A percentile compares a stretch with the other conserved stretches of the same genome.
Conservation (phyloP, 202 grass and related monocot species). For the Schoenoplectus tabernaemontani region DNA sequence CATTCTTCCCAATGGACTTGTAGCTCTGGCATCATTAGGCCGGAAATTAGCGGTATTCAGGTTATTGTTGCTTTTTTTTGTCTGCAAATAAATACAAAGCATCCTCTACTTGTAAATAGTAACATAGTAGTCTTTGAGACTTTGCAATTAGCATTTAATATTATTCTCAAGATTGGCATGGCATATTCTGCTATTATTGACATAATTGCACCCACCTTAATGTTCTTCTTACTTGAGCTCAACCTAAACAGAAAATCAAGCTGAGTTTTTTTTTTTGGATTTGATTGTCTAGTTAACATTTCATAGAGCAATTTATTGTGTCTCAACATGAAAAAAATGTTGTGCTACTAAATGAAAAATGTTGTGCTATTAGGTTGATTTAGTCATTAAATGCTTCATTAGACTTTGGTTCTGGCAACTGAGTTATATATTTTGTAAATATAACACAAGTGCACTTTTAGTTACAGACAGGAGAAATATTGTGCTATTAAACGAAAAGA, state of each 20-base stretch:
- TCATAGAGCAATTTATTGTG: background rate
- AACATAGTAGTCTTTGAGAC: background rate
- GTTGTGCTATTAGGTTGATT: conserved; percentile 7
- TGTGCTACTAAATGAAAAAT: too few relatives aligned
- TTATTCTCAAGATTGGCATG: background rate
- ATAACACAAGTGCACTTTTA: background rate
- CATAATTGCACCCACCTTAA: background rate
- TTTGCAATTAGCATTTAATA: background rate
- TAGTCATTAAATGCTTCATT: too few relatives aligned
- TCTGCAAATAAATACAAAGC: background rate
- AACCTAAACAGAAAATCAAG: background rate
- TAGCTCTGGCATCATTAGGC: conserved; percentile 74
- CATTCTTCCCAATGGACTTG: conserved; percentile 44
- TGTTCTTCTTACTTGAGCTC: background rate
- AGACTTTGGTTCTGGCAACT: background rate
- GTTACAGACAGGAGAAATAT: background rate
- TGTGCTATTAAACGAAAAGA: background rate
- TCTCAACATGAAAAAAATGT: background rate
- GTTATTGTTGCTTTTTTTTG: conserved; percentile 31
- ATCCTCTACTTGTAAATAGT: background rate
- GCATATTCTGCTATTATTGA: background rate
- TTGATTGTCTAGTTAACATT: background rate
- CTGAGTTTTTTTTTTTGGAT: background rate
- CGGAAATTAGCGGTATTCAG: conserved; percentile 71
- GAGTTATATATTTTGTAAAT: background rate